A percentile compares a stretch with the other conserved stretches of the same genome.
phyloP scores from a whole-genome alignment of 768 basidiomycete species.

The Termitomyces sp. region DNA sequence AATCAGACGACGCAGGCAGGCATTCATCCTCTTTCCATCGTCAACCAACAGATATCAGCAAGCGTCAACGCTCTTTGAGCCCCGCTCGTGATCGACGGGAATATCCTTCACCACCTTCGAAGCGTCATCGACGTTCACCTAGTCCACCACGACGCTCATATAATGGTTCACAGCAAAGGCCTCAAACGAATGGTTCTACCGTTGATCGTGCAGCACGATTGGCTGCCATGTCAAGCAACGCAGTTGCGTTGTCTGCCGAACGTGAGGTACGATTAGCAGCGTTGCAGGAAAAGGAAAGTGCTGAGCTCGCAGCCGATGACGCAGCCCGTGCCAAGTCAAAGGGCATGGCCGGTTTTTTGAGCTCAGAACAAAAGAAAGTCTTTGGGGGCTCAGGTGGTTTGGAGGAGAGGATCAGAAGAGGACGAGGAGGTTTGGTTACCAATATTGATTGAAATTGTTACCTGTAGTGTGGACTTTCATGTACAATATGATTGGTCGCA shows the following conservation, averaged over 20 bases:
- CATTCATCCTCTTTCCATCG: constrained; percentile 24
- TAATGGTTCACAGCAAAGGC: constrained; percentile 12
- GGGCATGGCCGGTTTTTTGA: constrained; percentile 79
- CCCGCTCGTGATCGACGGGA: constrained; percentile 23
- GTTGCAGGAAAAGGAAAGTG: constrained; percentile 74
- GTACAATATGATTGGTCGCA: background rate
- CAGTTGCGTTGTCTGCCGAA: constrained; percentile 59
- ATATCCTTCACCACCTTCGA: constrained; percentile 26
- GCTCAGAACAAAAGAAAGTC: constrained; percentile 79
- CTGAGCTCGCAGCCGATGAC: constrained; percentile 71
- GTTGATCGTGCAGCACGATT: constrained; percentile 79
- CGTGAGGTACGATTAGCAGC: constrained; percentile 69
- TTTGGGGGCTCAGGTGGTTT: constrained; percentile 76
- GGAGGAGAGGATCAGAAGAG: constrained; percentile 74
- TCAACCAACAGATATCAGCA: constrained; percentile 24
- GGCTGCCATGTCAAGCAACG: constrained; percentile 83
- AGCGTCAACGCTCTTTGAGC: constrained; percentile 36
- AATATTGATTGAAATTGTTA: constrained; percentile 45
- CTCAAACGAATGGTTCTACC: constrained; percentile 20
- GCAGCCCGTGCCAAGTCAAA: constrained; percentile 63
- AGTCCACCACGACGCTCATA: constrained; percentile 22
- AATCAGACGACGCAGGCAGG: constrained; percentile 41
- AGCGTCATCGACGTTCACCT: constrained; percentile 49
- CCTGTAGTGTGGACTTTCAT: background rate
- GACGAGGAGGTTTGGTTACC: constrained; percentile 65